These are phyloP conservation scores for Suhomyces maxii DNA, from an alignment of 1,139 yeast genomes.

Conservation along the genomic window DNA sequence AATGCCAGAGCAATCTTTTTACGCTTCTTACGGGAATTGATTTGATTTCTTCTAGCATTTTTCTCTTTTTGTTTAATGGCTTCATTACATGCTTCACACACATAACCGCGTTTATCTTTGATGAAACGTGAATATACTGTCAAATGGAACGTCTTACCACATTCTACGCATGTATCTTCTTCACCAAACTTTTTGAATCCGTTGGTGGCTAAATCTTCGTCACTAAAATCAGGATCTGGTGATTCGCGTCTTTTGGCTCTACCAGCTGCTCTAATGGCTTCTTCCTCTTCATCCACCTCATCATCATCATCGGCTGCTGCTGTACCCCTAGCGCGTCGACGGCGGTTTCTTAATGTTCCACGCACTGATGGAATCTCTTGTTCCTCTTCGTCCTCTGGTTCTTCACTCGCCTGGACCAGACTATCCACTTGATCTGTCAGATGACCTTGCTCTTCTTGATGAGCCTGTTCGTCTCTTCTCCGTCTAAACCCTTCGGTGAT, in stretches of 20 bases:
- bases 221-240: slow-evolving; percentile 24
- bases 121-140: slow-evolving; percentile 64
- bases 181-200: slow-evolving; percentile 43
- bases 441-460: too few relatives aligned
- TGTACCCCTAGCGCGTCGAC: too few relatives aligned
- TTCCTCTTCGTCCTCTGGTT: not conserved
- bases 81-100: slow-evolving; percentile 68
- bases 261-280: slow-evolving; percentile 45
- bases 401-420: too few relatives aligned
- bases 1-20: slow-evolving; percentile 82
- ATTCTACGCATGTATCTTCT: slow-evolving; percentile 55
- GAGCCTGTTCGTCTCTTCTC: slow-evolving; percentile 40
- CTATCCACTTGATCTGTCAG: too few relatives aligned
- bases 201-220: slow-evolving; percentile 24
- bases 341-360: too few relatives aligned
- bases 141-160: slow-evolving; percentile 56
- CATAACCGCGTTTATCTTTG: slow-evolving; percentile 52
- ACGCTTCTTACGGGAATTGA: slow-evolving; percentile 68
- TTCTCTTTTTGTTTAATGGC: slow-evolving; percentile 43
- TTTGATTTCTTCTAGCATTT: slow-evolving; percentile 49
- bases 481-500: slow-evolving; percentile 79
- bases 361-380: not conserved
- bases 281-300: slow-evolving; percentile 26
- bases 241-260: slow-evolving; percentile 30
- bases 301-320: not conserved